These are phyloP conservation scores for Ampelocalamus luodianensis DNA, from an alignment of 176 grass and related monocot species.

Conservation along the genomic window DNA sequence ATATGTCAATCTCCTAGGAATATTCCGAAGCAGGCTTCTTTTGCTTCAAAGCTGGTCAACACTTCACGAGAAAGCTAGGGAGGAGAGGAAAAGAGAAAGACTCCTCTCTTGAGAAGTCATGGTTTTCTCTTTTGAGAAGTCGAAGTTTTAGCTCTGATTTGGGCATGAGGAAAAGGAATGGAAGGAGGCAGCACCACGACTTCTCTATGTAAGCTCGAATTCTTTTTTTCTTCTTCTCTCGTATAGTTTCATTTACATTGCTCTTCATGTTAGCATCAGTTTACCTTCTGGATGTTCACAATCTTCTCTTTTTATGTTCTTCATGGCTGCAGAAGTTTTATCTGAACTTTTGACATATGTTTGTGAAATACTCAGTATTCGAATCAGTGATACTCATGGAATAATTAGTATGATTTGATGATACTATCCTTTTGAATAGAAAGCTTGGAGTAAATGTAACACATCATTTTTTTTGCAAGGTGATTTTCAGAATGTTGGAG, in stretches of 20 bases:
- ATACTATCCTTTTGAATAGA: neutral
- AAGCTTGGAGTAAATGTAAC: neutral
- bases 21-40: conserved; percentile 22
- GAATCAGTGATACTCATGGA: neutral
- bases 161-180: neutral
- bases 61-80: neutral
- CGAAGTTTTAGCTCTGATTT: neutral
- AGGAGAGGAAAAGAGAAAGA: neutral
- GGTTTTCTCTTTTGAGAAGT: neutral
- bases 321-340: neutral
- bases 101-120: no score
- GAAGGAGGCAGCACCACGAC: conserved; percentile 16
- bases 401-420: neutral
- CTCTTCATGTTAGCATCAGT: neutral
- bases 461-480: neutral
- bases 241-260: neutral
- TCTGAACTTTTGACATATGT: neutral
- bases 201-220: conserved; percentile 29
- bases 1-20: conserved; percentile 21
- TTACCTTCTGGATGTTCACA: neutral
- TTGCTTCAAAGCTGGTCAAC: conserved; percentile 24
- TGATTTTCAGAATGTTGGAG: no score
- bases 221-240: neutral
- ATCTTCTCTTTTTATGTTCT: neutral
- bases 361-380: no score